phyloP scores from a whole-genome alignment of 306 rosid genomes.

The Nissolia schottii region DNA sequence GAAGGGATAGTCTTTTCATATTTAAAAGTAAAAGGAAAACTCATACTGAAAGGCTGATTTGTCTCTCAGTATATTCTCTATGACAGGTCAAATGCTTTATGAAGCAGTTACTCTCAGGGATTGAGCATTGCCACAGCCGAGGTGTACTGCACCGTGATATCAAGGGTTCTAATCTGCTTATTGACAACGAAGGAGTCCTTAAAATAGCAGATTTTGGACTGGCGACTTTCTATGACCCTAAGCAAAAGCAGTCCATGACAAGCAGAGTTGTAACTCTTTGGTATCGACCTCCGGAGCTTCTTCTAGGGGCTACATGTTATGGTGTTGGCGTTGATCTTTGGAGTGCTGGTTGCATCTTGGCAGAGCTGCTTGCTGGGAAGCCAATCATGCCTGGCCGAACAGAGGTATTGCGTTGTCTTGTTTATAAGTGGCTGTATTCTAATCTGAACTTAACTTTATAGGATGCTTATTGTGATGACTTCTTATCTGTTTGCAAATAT shows the following conservation, averaged over 20 bases:
- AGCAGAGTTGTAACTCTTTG: slow-evolving; percentile 98
- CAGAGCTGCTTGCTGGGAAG: slow-evolving; percentile 95
- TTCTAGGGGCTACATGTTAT: slow-evolving; percentile 87
- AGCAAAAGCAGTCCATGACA: slow-evolving; percentile 70
- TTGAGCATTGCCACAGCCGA: slow-evolving; percentile 92
- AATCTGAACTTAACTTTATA: slow-evolving; percentile 1
- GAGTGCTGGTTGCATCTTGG: slow-evolving; percentile 99
- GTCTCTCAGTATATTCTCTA: slow-evolving; percentile 39
- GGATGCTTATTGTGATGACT: slow-evolving; percentile 1
- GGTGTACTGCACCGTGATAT: slow-evolving; percentile 97
- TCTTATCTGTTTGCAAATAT: slow-evolving; percentile 13
- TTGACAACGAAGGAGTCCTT: slow-evolving; percentile 78
- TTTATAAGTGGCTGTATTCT: slow-evolving; percentile 2
- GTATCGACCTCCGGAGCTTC: slow-evolving; percentile 98
- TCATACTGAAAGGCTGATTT: slow-evolving; percentile 34
- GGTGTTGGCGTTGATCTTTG: slow-evolving; percentile 86
- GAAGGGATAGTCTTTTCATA: not conserved
- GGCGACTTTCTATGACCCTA: slow-evolving; percentile 71
- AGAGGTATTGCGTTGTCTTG: slow-evolving; percentile 60
- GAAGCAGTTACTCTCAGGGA: slow-evolving; percentile 94
- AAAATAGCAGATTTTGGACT: slow-evolving; percentile 98
- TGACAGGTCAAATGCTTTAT: slow-evolving; percentile 91
- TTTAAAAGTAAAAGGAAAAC: not conserved
- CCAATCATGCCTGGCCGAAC: slow-evolving; percentile 99
- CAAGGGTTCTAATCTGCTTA: slow-evolving; percentile 95